These are phyloP conservation scores for Eutrema yunnanense DNA, from an alignment of 345 rosid species.

Conservation along the genomic window DNA sequence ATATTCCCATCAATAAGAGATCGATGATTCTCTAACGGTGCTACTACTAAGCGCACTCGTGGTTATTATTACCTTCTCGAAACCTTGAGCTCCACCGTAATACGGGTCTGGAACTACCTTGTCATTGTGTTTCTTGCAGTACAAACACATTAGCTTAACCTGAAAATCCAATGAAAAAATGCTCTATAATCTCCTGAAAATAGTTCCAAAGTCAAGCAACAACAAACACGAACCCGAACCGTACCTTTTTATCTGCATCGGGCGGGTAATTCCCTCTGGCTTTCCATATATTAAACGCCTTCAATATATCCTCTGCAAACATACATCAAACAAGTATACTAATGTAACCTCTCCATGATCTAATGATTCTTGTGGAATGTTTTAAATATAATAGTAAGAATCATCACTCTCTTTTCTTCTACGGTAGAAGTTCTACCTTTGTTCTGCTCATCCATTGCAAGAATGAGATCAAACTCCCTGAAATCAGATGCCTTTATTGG, in stretches of 20 bases:
- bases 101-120: conserved; percentile 90
- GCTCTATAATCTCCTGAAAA: background rate
- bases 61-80: conserved; percentile 73
- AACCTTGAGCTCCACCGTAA: conserved; percentile 89
- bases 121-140: conserved; percentile 79
- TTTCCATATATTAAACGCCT: conserved; percentile 78
- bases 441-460: conserved; percentile 88
- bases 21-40: background rate
- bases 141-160: conserved; percentile 90
- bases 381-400: background rate
- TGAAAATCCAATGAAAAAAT: conserved; percentile 24
- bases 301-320: conserved; percentile 60
- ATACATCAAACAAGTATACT: background rate
- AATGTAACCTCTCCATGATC: background rate
- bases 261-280: conserved; percentile 50
- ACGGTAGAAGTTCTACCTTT: no score
- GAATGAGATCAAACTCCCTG: conserved; percentile 74
- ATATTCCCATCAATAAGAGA: background rate
- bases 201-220: background rate
- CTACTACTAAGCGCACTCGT: background rate
- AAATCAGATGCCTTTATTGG: conserved; percentile 84
- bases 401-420: background rate
- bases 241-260: conserved; percentile 71
- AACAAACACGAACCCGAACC: background rate
- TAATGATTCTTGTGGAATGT: background rate